These are phyloP conservation scores for Penicillium sumatraense DNA, from an alignment of 2,329 filamentous ascomycete species.

Conservation along the genomic window DNA sequence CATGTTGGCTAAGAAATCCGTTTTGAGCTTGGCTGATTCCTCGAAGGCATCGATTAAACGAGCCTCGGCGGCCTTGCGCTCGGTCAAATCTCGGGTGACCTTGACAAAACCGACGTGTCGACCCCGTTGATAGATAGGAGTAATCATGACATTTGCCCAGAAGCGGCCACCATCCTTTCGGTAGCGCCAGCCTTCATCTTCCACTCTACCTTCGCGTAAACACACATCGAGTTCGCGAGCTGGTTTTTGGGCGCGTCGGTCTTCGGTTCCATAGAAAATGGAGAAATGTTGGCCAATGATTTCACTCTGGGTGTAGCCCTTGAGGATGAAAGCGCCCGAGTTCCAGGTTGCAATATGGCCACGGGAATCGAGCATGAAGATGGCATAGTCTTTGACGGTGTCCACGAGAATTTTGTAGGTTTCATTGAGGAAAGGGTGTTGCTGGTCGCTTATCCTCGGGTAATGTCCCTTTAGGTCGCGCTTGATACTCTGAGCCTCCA, in stretches of 20 bases:
- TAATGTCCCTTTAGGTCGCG: slow-evolving; percentile 29
- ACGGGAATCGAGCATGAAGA: slow-evolving; percentile 63
- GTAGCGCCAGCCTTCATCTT: slow-evolving; percentile 66
- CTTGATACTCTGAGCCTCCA: slow-evolving; percentile 48
- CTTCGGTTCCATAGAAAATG: slow-evolving; percentile 59
- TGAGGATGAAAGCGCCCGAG: slow-evolving; percentile 58
- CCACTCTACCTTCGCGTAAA: slow-evolving; percentile 59
- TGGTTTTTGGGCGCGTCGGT: slow-evolving; percentile 56
- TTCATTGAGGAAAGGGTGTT: slow-evolving; percentile 56
- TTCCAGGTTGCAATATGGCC: slow-evolving; percentile 66
- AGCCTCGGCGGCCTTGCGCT: slow-evolving; percentile 60
- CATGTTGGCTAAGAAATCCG: slow-evolving; percentile 67
- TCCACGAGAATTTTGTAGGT: slow-evolving; percentile 66
- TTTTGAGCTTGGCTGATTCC: slow-evolving; percentile 66
- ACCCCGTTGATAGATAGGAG: slow-evolving; percentile 58
- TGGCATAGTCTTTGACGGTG: slow-evolving; percentile 65
- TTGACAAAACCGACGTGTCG: slow-evolving; percentile 63
- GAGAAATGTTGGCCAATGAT: slow-evolving; percentile 65
- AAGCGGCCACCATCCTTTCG: slow-evolving; percentile 63
- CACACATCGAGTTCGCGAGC: slow-evolving; percentile 57
- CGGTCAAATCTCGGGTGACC: slow-evolving; percentile 62
- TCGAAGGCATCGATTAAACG: slow-evolving; percentile 62
- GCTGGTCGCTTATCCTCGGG: slow-evolving; percentile 41
- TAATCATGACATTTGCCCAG: slow-evolving; percentile 66
- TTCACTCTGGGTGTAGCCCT: slow-evolving; percentile 59